Base-by-base conservation (phyloP, 1,284 basidiomycete genomes). In the Boletus albobrunnescens region DNA sequence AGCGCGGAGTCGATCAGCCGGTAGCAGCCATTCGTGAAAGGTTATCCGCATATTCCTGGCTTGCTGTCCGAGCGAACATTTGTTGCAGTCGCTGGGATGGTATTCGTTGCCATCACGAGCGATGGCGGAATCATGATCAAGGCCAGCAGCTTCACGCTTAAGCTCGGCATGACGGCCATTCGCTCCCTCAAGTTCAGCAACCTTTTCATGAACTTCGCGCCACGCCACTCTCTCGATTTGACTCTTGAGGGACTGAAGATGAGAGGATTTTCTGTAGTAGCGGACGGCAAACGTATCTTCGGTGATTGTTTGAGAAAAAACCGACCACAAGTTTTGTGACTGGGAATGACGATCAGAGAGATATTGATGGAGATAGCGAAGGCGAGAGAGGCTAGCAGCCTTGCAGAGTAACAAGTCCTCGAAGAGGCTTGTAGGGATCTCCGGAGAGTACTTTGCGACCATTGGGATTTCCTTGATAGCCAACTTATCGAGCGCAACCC, bases 11-110 rank as follows among this genome's bases (percentile, higher is more conserved):
- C 23, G 3, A 9, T 59, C 37, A 0, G 47, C 27, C 0, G 78
- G 75, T 26, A 81, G 55, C 0, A 77, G 77, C 78, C 76, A 78
- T 41, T 81, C 78, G 36, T 75, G 60, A 4, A 74, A 53, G 0
- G 35, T 3, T 31, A 80, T 77, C 0, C 32, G 10, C 56, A 78
- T 53, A 0, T 8, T 30, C 0, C 17, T 23, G 0, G 61, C 57
- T 36, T 59, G 12, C 1, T 35, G 27, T 28, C 65, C 45, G 3
- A 68, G 50, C 1, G 3, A 2, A 46, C 77, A 79, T 43, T 64
- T 73, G 0, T 0, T 8, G 47, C 72, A 71, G 0, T 16, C 8
- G 1, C 26, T 41, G 2, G 17, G 4, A 14, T 56, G 51, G 9
- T 19, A 19, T 24, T 37, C 23, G 0, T 11, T 6, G 8, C 56